A percentile compares a stretch with the other conserved stretches of the same genome.
phyloP scores from a whole-genome alignment of 495 filamentous ascomycete genomes.

The Penicillium canescens region DNA sequence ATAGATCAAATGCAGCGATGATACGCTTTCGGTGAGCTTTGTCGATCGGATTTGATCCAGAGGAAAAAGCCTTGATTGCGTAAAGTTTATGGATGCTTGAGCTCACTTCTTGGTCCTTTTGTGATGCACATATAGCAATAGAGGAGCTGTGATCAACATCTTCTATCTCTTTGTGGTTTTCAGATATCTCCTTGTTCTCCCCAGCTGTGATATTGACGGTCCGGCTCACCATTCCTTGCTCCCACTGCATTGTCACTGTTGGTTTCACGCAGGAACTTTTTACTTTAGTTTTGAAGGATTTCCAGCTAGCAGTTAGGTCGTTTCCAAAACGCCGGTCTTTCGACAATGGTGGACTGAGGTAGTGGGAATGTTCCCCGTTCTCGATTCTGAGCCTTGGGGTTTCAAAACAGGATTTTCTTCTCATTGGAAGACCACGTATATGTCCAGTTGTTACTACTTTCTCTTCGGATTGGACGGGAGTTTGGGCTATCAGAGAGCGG shows the following conservation, averaged over 20 bases:
- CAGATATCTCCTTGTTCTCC: not conserved
- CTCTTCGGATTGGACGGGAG: not conserved
- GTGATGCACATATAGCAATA: not conserved
- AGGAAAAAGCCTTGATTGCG: not conserved
- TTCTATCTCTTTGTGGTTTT: not conserved
- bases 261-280: not conserved
- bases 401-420: not conserved
- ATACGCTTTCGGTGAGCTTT: not conserved
- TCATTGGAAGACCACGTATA: not conserved
- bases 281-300: not conserved
- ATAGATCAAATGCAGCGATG: not conserved
- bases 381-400: not conserved
- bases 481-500: not conserved
- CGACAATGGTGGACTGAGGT: not conserved
- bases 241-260: not conserved
- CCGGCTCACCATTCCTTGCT: not conserved
- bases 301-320: not conserved
- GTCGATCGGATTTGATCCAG: not conserved
- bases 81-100: not conserved
- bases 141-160: conserved; percentile 4
- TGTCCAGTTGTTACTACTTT: not conserved
- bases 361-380: conserved; percentile 1
- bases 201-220: not conserved
- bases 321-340: not conserved
- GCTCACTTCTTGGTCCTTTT: not conserved